Percentiles rank a stretch among this genome's conserved stretches.
Evolutionary conservation across 805 yeast genomes (phyloP).

Genomic region (Helenozyma rhizophorensis): DNA sequence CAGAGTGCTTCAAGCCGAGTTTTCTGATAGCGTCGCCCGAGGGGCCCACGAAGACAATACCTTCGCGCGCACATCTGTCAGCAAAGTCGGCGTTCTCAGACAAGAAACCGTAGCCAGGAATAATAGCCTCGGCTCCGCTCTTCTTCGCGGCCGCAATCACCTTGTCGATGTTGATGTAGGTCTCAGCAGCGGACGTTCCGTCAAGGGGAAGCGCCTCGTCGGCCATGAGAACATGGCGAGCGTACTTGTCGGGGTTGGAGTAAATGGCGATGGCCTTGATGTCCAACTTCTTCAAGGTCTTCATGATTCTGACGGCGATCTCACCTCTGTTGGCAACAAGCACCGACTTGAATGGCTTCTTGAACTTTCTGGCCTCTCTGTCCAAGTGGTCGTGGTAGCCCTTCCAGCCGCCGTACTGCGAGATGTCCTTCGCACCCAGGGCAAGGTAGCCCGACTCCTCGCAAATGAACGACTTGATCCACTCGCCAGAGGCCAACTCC

Average conservation of each 20-base stretch:
- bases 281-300: slow-evolving; percentile 74
- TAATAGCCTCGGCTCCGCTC: slow-evolving; percentile 87
- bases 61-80: slow-evolving; percentile 77
- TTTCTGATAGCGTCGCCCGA: slow-evolving; percentile 88
- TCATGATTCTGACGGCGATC: slow-evolving; percentile 91
- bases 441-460: slow-evolving; percentile 81
- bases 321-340: slow-evolving; percentile 97
- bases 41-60: slow-evolving; percentile 94
- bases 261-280: slow-evolving; percentile 83
- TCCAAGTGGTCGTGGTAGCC: slow-evolving; percentile 45
- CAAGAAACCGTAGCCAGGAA: slow-evolving; percentile 96
- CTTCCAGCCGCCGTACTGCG: slow-evolving; percentile 88
- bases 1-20: slow-evolving; percentile 93
- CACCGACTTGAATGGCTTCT: slow-evolving; percentile 74
- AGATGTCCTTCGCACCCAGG: slow-evolving; percentile 72
- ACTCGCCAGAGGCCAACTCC: slow-evolving; percentile 72
- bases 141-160: slow-evolving; percentile 80
- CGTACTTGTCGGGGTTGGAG: slow-evolving; percentile 85
- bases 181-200: slow-evolving; percentile 85
- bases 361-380: slow-evolving; percentile 21
- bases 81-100: slow-evolving; percentile 97
- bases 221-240: slow-evolving; percentile 80
- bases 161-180: slow-evolving; percentile 82
- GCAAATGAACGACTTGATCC: slow-evolving; percentile 92
- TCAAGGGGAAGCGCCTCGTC: slow-evolving; percentile 76